Conservation (phyloP, 164 flowering plant genomes). For the Kingdonia uniflora region DNA sequence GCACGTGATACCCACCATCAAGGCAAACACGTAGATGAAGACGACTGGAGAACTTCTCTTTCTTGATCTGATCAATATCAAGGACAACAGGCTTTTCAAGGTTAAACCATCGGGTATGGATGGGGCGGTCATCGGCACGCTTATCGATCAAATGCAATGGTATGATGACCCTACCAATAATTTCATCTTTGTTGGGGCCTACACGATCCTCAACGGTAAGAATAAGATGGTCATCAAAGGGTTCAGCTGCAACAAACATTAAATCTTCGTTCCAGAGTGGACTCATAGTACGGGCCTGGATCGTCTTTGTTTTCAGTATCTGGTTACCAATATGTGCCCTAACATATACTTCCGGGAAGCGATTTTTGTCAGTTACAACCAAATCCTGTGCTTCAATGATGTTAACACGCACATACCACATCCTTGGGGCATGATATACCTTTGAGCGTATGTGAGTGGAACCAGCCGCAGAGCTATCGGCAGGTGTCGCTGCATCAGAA, state of each 20-base stretch:
- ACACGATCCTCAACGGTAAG: conserved; percentile 77
- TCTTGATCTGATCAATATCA: conserved; percentile 75
- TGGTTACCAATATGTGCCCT: conserved; percentile 79
- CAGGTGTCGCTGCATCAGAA: conserved; percentile 71
- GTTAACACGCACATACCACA: conserved; percentile 88
- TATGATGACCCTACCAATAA: conserved; percentile 61
- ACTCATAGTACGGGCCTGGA: conserved; percentile 50
- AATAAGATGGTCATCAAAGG: conserved; percentile 80
- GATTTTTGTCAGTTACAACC: conserved; percentile 52
- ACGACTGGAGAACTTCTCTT: conserved; percentile 65
- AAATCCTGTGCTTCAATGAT: conserved; percentile 89
- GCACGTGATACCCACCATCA: no score
- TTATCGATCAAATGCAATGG: conserved; percentile 53
- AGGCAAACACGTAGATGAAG: conserved; percentile 50
- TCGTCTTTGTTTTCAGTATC: conserved; percentile 53
- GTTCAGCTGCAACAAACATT: conserved; percentile 83
- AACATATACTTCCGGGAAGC: conserved; percentile 70
- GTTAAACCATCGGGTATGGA: conserved; percentile 72
- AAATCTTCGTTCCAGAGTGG: conserved; percentile 89
- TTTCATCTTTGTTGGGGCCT: conserved; percentile 82
- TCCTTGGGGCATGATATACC: conserved; percentile 82
- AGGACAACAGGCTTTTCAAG: conserved; percentile 64
- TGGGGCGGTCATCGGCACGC: conserved; percentile 76
- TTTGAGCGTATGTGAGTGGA: conserved; percentile 60
- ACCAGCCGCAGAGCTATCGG: conserved; percentile 39